phyloP scores from a whole-genome alignment of 169 alveolate species.

The Plasmodium ovale region DNA sequence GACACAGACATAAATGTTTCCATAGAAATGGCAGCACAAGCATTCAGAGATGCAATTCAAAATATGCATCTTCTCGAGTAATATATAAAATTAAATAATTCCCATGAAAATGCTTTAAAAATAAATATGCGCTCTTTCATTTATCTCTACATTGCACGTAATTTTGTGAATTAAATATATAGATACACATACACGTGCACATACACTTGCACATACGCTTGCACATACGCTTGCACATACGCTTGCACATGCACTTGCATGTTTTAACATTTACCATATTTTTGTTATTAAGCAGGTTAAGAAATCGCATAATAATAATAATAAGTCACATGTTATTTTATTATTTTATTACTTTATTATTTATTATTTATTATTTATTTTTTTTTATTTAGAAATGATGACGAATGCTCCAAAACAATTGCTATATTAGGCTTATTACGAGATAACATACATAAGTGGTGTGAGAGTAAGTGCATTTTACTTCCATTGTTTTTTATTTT shows the following conservation, averaged over 20 bases:
- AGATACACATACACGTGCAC: neutral
- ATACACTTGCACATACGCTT: neutral
- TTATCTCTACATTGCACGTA: too few relatives aligned
- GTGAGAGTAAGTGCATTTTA: slow-evolving; percentile 68
- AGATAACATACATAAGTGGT: slow-evolving; percentile 75
- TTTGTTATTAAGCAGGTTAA: neutral
- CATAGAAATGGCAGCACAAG: slow-evolving; percentile 76
- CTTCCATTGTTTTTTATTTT: neutral
- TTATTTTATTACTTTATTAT: too few relatives aligned
- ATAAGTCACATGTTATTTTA: too few relatives aligned
- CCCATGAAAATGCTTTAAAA: slow-evolving; percentile 10
- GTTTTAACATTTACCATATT: too few relatives aligned
- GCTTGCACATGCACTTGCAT: neutral
- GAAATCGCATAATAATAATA: neutral
- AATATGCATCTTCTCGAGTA: slow-evolving; percentile 77
- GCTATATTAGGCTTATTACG: slow-evolving; percentile 60
- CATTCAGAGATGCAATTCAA: slow-evolving; percentile 77
- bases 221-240: too few relatives aligned
- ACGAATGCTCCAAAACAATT: slow-evolving; percentile 75
- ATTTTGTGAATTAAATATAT: too few relatives aligned
- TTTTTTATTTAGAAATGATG: slow-evolving; percentile 51
- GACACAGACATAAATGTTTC: slow-evolving; percentile 42
- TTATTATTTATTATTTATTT: neutral
- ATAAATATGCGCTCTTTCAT: neutral
- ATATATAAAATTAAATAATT: slow-evolving; percentile 28